Evolutionary conservation across 257 asterid species (phyloP).

Genomic region (Ballota nigra): DNA sequence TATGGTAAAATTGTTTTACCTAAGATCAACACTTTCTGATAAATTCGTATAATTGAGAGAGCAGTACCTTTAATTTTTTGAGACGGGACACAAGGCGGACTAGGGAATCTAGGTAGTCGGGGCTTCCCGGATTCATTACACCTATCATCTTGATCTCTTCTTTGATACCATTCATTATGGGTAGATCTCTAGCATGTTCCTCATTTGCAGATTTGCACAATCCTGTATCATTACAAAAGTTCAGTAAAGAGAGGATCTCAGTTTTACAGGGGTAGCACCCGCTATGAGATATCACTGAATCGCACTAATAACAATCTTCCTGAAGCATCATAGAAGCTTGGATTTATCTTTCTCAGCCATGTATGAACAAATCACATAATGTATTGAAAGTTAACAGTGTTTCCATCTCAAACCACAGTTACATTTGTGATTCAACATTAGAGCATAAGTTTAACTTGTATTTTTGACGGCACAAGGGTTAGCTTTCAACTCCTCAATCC

Average conservation of each 20-base stretch:
- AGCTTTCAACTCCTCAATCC: slow-evolving; percentile 1
- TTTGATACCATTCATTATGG: slow-evolving; percentile 93
- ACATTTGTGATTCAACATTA: not conserved
- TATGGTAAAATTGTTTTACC: too few species aligned
- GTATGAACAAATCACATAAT: not conserved
- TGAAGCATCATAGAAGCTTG: not conserved
- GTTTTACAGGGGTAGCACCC: not conserved
- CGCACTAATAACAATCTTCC: not conserved
- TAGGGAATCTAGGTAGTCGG: slow-evolving; percentile 77
- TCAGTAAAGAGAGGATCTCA: slow-evolving; percentile 3
- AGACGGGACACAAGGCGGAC: slow-evolving; percentile 59
- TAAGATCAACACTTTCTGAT: too few species aligned
- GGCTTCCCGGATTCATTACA: slow-evolving; percentile 77
- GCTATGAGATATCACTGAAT: not conserved
- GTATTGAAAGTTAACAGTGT: not conserved
- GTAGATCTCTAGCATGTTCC: slow-evolving; percentile 87
- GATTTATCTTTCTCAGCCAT: not conserved
- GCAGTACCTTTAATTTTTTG: slow-evolving; percentile 59
- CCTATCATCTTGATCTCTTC: slow-evolving; percentile 92
- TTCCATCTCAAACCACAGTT: not conserved
- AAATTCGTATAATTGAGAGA: not conserved
- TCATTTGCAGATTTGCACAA: slow-evolving; percentile 87
- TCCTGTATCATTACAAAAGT: slow-evolving; percentile 44
- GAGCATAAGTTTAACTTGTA: not conserved
- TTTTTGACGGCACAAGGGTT: not conserved